phyloP scores from a whole-genome alignment of 768 basidiomycete species.

The Boletus coccyginus region DNA sequence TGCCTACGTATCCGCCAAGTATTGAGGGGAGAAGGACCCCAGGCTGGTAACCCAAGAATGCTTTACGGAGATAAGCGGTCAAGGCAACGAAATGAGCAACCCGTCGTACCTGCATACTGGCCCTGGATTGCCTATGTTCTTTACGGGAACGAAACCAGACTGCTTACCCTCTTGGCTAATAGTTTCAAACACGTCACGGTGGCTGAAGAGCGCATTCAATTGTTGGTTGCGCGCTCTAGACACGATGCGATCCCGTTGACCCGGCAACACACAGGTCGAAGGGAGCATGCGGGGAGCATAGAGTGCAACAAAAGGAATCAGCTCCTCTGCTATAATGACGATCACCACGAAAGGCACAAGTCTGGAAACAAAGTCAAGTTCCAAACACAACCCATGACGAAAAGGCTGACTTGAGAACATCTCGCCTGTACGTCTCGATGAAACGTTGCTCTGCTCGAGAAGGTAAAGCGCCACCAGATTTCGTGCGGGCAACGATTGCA shows the following conservation, averaged over 20 bases:
- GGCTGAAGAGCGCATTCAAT: conserved; percentile 38
- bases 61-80: conserved; percentile 33
- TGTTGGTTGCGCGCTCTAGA: conserved; percentile 48
- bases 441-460: conserved; percentile 70
- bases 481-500: conserved; percentile 54
- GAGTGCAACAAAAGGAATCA: conserved; percentile 79
- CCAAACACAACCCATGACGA: background rate
- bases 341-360: conserved; percentile 78
- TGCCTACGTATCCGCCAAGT: conserved; percentile 36
- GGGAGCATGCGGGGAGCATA: conserved; percentile 84
- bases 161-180: conserved; percentile 32
- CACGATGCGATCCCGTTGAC: conserved; percentile 67
- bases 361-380: conserved; percentile 29
- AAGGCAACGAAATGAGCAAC: background rate
- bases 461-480: conserved; percentile 57
- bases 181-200: conserved; percentile 37
- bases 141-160: conserved; percentile 26
- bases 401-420: conserved; percentile 62
- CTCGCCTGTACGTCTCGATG: conserved; percentile 61
- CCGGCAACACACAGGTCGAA: conserved; percentile 82
- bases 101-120: conserved; percentile 58
- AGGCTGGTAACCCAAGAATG: conserved; percentile 37
- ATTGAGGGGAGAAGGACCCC: conserved; percentile 36
- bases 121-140: conserved; percentile 20
- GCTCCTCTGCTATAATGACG: conserved; percentile 72